Base-by-base conservation (phyloP, 83 land plant species). In the Picea mariana region DNA sequence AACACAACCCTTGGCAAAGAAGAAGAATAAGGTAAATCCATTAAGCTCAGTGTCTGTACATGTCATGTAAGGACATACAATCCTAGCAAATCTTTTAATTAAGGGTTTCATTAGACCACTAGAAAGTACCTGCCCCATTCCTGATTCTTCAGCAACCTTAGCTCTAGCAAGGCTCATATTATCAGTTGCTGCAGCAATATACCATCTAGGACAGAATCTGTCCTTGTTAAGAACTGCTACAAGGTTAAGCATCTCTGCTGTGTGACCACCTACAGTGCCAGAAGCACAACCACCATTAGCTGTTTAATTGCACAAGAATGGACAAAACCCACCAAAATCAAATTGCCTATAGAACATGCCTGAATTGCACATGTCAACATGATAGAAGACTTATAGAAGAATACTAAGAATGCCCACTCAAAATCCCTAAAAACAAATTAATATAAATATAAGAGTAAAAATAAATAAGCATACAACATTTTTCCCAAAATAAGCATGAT, bases 171-270 rank as follows among this genome's bases (percentile, higher is more conserved):
- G 90, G 80, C 98, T 95, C 98, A 95, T 95, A 83, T 86, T 90
- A 82, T 97, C 99, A 67, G 98, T 93, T 2, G 85, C 85, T 34
- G 96, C 99, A 9, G 99, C 99, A 65, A 97, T 75, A 79, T 97
- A 97, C 44, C 76, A 85, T 77, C 99, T 85, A 6, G 99, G 99
- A 16, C 62, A 79, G 73, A 92, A 97, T 79, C 85, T 84, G 21
- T 95, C 92, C 66, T 77, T 87, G 72, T 86, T 85, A 67, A 97
- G 87, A 44, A 89, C 90, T 2, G 80, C 77, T 9, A 97, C 80
- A 13, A 97, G 81, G 86, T 91, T 95, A 18, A 97, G 75, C 93
- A 97, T 97, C 84, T 97, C 99, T 31, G 99, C 98, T 24, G 99
- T 97, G 78, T 97, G 99, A 16, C 99, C 99, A 1, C 99, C 99